Percentiles rank a stretch among this genome's conserved stretches.
phyloP scores from a whole-genome alignment of 176 grass and related monocot genomes.

The Cenchrus fungigraminus region DNA sequence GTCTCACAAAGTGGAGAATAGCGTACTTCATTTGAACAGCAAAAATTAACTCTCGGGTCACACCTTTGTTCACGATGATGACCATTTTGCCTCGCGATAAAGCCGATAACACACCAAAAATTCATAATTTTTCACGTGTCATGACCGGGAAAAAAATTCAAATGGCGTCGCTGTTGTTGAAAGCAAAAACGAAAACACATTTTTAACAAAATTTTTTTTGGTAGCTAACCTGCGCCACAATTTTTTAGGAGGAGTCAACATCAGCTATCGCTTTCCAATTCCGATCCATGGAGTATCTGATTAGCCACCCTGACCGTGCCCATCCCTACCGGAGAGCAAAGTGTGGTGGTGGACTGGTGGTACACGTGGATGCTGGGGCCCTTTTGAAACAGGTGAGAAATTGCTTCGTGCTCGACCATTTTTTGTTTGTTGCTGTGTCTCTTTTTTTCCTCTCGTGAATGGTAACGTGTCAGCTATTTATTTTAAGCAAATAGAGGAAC shows the following conservation, averaged over 20 bases:
- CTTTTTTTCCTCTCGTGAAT: background rate
- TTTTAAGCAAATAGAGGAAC: background rate
- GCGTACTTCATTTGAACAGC: background rate
- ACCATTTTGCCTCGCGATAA: no score
- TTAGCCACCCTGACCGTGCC: background rate
- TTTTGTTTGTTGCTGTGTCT: background rate
- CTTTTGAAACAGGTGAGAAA: constrained; percentile 18
- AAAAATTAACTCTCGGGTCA: background rate
- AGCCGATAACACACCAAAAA: background rate
- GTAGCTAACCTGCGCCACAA: background rate
- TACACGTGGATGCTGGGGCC: constrained; percentile 21
- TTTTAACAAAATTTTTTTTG: no score
- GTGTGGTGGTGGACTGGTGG: constrained; percentile 8
- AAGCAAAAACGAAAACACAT: background rate
- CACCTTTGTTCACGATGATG: background rate
- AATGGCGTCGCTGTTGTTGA: background rate
- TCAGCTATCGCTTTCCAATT: background rate
- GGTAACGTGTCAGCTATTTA: background rate
- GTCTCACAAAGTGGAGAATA: background rate
- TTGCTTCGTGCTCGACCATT: constrained; percentile 4
- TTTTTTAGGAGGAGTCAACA: background rate
- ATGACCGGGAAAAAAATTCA: no score
- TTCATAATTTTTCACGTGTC: no score
- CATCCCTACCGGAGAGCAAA: constrained; percentile 1
- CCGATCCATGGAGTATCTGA: background rate